These are phyloP conservation scores for Mortierella hygrophila DNA, from an alignment of 192 early-diverging fungal genomes.

Conservation along the genomic window DNA sequence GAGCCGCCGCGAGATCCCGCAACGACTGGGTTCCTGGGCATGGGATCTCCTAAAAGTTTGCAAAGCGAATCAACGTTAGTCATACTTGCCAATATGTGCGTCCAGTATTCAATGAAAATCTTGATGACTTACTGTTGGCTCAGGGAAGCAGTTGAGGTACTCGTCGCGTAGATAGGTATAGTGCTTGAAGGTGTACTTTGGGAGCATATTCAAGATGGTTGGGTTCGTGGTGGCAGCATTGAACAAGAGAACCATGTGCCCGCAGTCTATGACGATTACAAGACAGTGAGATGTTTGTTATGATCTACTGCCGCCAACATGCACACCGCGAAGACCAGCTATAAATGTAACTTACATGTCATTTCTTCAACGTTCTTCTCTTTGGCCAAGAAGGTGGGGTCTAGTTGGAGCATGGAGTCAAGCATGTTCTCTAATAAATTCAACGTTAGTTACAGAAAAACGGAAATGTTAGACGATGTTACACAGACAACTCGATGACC, in stretches of 20 bases:
- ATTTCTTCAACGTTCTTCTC: constrained; percentile 79
- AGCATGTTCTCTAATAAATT: constrained; percentile 56
- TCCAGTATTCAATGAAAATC: background rate
- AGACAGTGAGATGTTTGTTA: background rate
- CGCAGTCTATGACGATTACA: constrained; percentile 69
- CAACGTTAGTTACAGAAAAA: background rate
- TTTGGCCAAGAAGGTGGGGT: constrained; percentile 75
- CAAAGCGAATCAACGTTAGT: background rate
- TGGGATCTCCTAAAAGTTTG: constrained; percentile 33
- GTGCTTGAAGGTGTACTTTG: constrained; percentile 81
- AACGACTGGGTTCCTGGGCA: constrained; percentile 51
- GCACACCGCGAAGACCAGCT: background rate
- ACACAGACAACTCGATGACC: background rate
- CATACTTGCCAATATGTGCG: background rate
- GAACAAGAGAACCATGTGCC: constrained; percentile 81
- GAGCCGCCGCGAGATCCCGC: constrained; percentile 37
- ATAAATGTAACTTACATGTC: constrained; percentile 60
- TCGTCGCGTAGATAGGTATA: constrained; percentile 81
- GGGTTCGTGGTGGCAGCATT: constrained; percentile 74
- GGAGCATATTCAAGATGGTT: constrained; percentile 68
- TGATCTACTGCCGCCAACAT: background rate
- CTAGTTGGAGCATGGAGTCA: constrained; percentile 70
- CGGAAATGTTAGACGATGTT: background rate
- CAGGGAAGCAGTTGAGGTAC: constrained; percentile 77
- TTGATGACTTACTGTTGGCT: constrained; percentile 57